Evolutionary conservation across 164 flowering plant species (phyloP).

Genomic region (Akebia trifoliata): DNA sequence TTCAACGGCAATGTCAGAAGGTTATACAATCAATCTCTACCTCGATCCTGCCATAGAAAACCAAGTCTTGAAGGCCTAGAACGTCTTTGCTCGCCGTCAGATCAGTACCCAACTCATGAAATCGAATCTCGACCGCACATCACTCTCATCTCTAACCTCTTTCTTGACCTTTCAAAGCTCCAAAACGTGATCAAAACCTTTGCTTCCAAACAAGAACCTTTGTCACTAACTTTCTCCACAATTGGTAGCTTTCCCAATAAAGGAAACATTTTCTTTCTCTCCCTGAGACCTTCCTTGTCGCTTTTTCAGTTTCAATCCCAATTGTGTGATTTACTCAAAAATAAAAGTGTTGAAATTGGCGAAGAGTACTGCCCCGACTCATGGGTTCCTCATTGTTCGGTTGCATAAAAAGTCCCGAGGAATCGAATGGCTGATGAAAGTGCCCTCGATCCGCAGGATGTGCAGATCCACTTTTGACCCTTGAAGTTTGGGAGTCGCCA

Average conservation of each 20-base stretch:
- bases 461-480: no score
- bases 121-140: slow-evolving; percentile 89
- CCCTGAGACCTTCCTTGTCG: slow-evolving; percentile 61
- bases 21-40: slow-evolving; percentile 81
- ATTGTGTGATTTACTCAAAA: slow-evolving; percentile 60
- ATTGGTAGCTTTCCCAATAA: slow-evolving; percentile 54
- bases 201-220: slow-evolving; percentile 64
- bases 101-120: slow-evolving; percentile 84
- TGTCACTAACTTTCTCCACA: slow-evolving; percentile 57
- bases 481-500: no score
- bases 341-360: slow-evolving; percentile 64
- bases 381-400: slow-evolving; percentile 74
- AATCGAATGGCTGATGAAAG: slow-evolving; percentile 66
- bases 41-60: slow-evolving; percentile 92
- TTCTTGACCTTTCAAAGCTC: slow-evolving; percentile 47
- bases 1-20: slow-evolving; percentile 51
- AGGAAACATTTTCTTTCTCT: slow-evolving; percentile 50
- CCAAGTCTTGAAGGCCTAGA: slow-evolving; percentile 90
- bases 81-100: slow-evolving; percentile 79
- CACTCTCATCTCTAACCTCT: slow-evolving; percentile 60
- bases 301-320: slow-evolving; percentile 72
- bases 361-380: slow-evolving; percentile 56
- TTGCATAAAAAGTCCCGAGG: slow-evolving; percentile 72
- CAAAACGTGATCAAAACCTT: slow-evolving; percentile 44
- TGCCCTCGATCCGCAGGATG: no score